phyloP scores from a whole-genome alignment of 2,329 filamentous ascomycete species.

The Curvularia sp. region DNA sequence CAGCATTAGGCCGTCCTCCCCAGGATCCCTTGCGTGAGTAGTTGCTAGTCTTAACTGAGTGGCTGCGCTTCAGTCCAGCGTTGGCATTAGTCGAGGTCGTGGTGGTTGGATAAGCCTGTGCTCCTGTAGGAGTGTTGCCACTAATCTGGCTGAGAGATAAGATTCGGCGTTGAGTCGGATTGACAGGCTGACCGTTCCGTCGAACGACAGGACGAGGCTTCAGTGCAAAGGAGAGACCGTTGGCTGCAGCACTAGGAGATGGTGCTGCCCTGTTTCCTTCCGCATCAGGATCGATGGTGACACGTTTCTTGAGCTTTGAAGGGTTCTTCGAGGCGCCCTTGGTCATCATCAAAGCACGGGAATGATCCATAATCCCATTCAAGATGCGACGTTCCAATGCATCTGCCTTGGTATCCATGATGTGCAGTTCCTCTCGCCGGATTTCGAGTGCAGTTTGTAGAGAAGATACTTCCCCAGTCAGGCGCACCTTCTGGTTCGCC shows the following conservation, averaged over 20 bases:
- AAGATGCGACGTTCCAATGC: conserved; percentile 89
- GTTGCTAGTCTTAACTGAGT: conserved; percentile 50
- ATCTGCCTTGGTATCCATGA: conserved; percentile 90
- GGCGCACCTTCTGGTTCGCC: conserved; percentile 75
- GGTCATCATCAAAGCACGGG: conserved; percentile 83
- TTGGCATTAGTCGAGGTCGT: conserved; percentile 45
- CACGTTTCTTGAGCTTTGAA: conserved; percentile 46
- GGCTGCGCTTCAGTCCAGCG: conserved; percentile 61
- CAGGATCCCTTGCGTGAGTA: conserved; percentile 49
- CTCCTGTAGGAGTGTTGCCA: conserved; percentile 68
- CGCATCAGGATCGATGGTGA: conserved; percentile 41
- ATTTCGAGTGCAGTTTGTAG: conserved; percentile 89
- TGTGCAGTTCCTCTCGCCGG: conserved; percentile 85
- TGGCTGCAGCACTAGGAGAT: conserved; percentile 47
- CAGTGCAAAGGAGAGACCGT: conserved; percentile 57
- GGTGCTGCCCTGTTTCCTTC: conserved; percentile 47
- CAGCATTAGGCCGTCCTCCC: conserved; percentile 42
- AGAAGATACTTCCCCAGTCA: conserved; percentile 86
- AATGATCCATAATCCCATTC: conserved; percentile 96
- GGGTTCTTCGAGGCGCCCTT: conserved; percentile 60
- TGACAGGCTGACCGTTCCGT: conserved; percentile 49
- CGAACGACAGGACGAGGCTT: conserved; percentile 55
- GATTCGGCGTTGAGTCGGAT: conserved; percentile 70
- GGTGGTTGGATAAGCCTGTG: conserved; percentile 48
- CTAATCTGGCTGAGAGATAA: conserved; percentile 90